A percentile compares a stretch with the other conserved stretches of the same genome.
Conservation (phyloP, 192 early-diverging fungal genomes). For the Chytriomyces hyalinus region DNA sequence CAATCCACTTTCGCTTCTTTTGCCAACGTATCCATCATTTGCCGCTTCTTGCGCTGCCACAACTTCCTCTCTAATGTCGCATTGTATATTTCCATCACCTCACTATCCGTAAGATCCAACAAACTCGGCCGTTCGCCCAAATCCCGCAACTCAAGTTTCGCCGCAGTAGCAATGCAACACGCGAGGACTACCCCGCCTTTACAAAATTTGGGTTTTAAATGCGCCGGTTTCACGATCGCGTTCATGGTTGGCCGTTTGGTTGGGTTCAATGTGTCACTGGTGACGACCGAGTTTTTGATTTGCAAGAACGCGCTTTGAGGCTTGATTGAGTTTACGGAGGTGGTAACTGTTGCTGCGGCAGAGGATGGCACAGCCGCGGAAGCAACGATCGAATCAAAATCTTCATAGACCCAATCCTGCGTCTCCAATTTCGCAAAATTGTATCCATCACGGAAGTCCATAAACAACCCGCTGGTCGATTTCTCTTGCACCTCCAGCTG, state of each 20-base stretch:
- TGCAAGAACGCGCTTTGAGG: not conserved
- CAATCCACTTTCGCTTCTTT: conserved; percentile 24
- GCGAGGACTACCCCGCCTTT: conserved; percentile 12
- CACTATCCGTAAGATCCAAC: conserved; percentile 20
- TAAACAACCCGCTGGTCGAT: conserved; percentile 1
- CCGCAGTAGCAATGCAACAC: not conserved
- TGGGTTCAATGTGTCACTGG: not conserved
- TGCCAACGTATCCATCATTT: not conserved
- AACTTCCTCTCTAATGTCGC: conserved; percentile 1
- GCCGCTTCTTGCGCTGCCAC: conserved; percentile 12
- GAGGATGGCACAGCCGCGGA: not conserved
- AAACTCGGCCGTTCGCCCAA: not conserved
- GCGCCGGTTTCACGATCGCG: conserved; percentile 1
- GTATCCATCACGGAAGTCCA: conserved; percentile 18
- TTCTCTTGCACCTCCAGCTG: not conserved
- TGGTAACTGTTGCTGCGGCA: not conserved
- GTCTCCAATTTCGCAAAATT: conserved; percentile 29
- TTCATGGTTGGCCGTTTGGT: not conserved
- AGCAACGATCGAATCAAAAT: conserved; percentile 19
- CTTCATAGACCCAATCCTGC: conserved; percentile 35
- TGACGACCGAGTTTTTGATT: not conserved
- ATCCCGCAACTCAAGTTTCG: conserved; percentile 12
- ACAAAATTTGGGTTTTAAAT: not conserved
- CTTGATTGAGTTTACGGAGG: not conserved
- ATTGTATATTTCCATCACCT: conserved; percentile 13